Conservation (phyloP, 177 flowering plant species). For the Tripterygium wilfordii region DNA sequence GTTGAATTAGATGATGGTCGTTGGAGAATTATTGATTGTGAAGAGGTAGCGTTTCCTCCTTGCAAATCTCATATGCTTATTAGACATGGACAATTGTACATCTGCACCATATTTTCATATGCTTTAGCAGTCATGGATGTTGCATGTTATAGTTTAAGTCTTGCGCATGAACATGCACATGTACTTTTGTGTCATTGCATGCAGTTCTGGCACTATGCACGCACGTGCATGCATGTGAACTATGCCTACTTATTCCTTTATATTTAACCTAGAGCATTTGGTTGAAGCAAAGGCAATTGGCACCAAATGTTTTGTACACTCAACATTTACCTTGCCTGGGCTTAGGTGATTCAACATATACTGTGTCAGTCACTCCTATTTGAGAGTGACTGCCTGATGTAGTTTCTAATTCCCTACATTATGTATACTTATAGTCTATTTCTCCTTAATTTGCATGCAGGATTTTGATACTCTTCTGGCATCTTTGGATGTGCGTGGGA, state of each 20-base stretch:
- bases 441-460: slow-evolving; percentile 49
- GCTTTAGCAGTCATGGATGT: neutral
- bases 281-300: neutral
- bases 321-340: too few species aligned
- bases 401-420: neutral
- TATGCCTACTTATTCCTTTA: neutral
- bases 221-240: too few species aligned
- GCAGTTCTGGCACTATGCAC: neutral
- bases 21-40: slow-evolving; percentile 89
- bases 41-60: slow-evolving; percentile 47
- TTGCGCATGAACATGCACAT: too few species aligned
- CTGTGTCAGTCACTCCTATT: too few species aligned
- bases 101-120: neutral
- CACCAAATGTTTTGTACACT: too few species aligned
- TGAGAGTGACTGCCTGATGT: neutral
- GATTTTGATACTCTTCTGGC: slow-evolving; percentile 70
- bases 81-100: neutral
- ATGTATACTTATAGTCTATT: too few species aligned
- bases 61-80: neutral
- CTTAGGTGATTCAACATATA: too few species aligned
- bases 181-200: too few species aligned
- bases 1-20: slow-evolving; percentile 64
- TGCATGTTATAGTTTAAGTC: too few species aligned
- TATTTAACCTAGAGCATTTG: neutral
- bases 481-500: slow-evolving; percentile 76